Evolutionary conservation across 2,329 filamentous ascomycete genomes (phyloP).

Genomic region (Pezicula neosporulosa): DNA sequence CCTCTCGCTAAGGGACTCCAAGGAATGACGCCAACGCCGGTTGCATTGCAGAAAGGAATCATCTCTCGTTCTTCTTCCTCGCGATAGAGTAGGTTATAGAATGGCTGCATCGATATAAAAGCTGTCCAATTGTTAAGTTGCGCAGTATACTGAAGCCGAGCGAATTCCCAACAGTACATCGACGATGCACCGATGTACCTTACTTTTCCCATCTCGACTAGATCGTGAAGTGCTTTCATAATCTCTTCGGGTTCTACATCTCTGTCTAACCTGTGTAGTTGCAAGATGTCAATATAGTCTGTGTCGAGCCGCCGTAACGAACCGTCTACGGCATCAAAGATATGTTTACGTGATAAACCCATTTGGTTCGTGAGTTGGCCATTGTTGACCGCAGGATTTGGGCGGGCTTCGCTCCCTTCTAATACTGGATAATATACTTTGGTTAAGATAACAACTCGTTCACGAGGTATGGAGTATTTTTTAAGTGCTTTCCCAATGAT

Average conservation of each 20-base stretch:
- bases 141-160: conserved; percentile 45
- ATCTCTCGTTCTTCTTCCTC: conserved; percentile 53
- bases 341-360: conserved; percentile 59
- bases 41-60: conserved; percentile 38
- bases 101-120: conserved; percentile 56
- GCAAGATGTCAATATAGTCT: conserved; percentile 56
- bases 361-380: not conserved
- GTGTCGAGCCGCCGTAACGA: conserved; percentile 52
- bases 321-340: conserved; percentile 62
- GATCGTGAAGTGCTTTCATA: conserved; percentile 59
- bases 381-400: conserved; percentile 3
- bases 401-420: conserved; percentile 13
- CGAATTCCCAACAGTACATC: conserved; percentile 47
- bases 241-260: conserved; percentile 52
- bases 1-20: conserved; percentile 33
- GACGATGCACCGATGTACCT: conserved; percentile 49
- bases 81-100: conserved; percentile 50
- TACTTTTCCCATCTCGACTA: conserved; percentile 54
- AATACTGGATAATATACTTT: conserved; percentile 48
- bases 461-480: conserved; percentile 51
- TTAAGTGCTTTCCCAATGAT: conserved; percentile 57
- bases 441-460: conserved; percentile 54
- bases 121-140: conserved; percentile 52
- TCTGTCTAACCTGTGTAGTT: conserved; percentile 56
- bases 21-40: conserved; percentile 38